These are phyloP conservation scores for Chlorella variabilis DNA, from an alignment of 163 green algal species.

Conservation along the genomic window DNA sequence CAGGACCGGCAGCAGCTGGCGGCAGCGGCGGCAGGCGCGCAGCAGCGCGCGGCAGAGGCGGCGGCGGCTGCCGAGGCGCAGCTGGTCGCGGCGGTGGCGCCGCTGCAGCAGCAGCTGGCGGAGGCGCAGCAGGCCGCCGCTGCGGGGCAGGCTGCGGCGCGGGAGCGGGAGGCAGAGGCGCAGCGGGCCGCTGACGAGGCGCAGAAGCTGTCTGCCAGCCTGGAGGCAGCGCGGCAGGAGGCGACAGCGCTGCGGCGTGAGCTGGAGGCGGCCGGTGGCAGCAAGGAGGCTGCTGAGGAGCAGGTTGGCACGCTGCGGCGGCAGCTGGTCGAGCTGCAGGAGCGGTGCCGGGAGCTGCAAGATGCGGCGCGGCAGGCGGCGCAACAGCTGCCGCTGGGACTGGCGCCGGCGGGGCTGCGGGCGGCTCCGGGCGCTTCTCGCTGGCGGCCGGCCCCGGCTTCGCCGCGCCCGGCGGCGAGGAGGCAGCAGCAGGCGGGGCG, in stretches of 20 bases:
- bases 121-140: not conserved
- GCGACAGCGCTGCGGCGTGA: not conserved
- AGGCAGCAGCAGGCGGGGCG: too few relatives aligned
- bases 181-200: slow-evolving; percentile 4
- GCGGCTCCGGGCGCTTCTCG: not conserved
- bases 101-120: slow-evolving; percentile 28
- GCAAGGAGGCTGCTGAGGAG: not conserved
- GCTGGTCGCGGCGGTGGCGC: slow-evolving; percentile 10
- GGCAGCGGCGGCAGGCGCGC: not conserved
- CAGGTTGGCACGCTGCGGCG: not conserved
- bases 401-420: not conserved
- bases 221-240: not conserved
- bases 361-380: not conserved
- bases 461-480: not conserved
- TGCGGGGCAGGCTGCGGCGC: not conserved
- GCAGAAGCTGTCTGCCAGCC: not conserved
- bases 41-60: slow-evolving; percentile 22
- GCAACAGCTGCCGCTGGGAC: not conserved
- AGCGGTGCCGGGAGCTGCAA: slow-evolving; percentile 7
- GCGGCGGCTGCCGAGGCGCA: slow-evolving; percentile 5
- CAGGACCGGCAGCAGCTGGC: slow-evolving; percentile 24
- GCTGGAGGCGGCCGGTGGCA: not conserved
- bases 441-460: not conserved
- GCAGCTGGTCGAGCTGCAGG: not conserved
- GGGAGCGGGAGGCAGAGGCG: not conserved